Conservation (phyloP, 352 stramenopile species). For the Globisporangium heterothallicum region DNA sequence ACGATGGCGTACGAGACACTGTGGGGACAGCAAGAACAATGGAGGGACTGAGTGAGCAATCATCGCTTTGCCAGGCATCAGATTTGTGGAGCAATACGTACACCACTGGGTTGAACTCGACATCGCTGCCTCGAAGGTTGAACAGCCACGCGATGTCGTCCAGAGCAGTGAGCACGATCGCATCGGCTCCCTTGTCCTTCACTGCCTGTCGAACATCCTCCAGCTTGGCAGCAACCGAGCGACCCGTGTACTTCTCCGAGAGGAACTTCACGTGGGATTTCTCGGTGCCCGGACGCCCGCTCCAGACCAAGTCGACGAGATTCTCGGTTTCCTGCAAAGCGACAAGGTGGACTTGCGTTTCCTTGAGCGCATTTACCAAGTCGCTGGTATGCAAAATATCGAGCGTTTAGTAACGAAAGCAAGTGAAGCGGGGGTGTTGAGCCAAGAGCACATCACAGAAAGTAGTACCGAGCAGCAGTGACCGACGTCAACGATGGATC, state of each 20-base stretch:
- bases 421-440: no score
- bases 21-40: background rate
- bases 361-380: constrained; percentile 58
- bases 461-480: constrained; percentile 51
- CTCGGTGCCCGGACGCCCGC: constrained; percentile 51
- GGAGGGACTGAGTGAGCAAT: background rate
- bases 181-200: constrained; percentile 84
- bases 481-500: constrained; percentile 94
- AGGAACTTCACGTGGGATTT: constrained; percentile 90
- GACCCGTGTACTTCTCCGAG: constrained; percentile 90
- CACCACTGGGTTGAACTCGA: constrained; percentile 97
- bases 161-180: constrained; percentile 93
- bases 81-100: constrained; percentile 43
- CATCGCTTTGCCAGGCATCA: background rate
- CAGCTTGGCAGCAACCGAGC: constrained; percentile 90
- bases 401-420: background rate
- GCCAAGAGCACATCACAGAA: background rate
- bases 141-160: constrained; percentile 98
- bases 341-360: constrained; percentile 66
- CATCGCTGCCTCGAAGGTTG: constrained; percentile 96
- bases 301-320: constrained; percentile 96
- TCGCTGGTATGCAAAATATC: constrained; percentile 25
- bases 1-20: constrained; percentile 93
- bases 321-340: constrained; percentile 83
- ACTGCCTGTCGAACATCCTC: constrained; percentile 73